Conservation (phyloP, 805 yeast species). For the Candida odintsovae region DNA sequence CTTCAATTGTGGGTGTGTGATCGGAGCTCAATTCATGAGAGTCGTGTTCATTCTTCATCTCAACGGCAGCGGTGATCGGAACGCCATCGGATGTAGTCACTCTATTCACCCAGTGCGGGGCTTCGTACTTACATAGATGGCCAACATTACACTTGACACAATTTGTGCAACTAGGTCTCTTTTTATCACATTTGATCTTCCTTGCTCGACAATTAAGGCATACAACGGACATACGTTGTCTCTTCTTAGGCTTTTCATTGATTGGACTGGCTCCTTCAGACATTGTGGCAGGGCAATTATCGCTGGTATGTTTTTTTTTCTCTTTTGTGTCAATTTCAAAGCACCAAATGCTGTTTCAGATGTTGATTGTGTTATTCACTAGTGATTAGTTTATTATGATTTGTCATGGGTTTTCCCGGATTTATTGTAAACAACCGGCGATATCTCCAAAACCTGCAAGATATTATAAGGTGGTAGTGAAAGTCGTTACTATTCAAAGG, state of each 20-base stretch:
- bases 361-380: no score
- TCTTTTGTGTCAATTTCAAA: no score
- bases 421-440: not conserved
- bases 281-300: not conserved
- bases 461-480: no score
- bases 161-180: conserved; percentile 29
- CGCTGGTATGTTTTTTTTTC: no score
- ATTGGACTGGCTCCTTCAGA: not conserved
- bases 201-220: conserved; percentile 33
- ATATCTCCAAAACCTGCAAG: no score
- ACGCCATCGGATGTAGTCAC: conserved; percentile 10
- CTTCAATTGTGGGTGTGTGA: not conserved
- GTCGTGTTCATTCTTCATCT: conserved; percentile 1
- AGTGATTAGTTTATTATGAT: not conserved
- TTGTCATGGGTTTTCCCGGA: not conserved
- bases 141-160: conserved; percentile 28
- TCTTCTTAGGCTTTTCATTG: conserved; percentile 17
- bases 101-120: conserved; percentile 23
- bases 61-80: conserved; percentile 4
- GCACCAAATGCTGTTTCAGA: no score
- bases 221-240: conserved; percentile 33
- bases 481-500: no score
- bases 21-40: not conserved
- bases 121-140: conserved; percentile 22
- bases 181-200: conserved; percentile 38